Percentiles rank a stretch among this genome's conserved stretches.
Evolutionary conservation across 768 basidiomycete species (phyloP).

Genomic region (Rhodotorula diobovata): DNA sequence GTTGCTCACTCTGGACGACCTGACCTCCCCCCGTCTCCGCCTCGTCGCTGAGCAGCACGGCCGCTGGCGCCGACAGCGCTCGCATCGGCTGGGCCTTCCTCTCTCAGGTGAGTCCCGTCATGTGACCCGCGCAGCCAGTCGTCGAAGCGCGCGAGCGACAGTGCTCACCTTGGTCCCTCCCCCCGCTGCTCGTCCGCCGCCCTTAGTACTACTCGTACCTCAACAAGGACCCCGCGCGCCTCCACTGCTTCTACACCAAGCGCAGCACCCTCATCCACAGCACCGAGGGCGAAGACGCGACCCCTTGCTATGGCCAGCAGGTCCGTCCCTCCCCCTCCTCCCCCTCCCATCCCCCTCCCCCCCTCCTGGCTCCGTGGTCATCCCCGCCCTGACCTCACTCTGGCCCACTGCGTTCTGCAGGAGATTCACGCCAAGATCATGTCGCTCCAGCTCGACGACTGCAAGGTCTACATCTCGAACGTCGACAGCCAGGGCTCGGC

Average conservation of each 20-base stretch:
- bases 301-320: constrained; percentile 86
- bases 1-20: not conserved
- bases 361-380: too few species aligned
- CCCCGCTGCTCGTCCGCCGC: not conserved
- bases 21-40: not conserved
- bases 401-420: constrained; percentile 50
- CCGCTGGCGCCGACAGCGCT: constrained; percentile 20
- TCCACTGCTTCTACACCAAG: constrained; percentile 99
- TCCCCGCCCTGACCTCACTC: constrained; percentile 8
- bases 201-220: constrained; percentile 95
- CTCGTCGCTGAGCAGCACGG: not conserved
- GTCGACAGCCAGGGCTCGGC: constrained; percentile 96
- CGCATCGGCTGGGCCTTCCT: constrained; percentile 40
- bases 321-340: constrained; percentile 50
- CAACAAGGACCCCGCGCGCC: constrained; percentile 91
- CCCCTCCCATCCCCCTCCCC: too few species aligned
- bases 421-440: constrained; percentile 97
- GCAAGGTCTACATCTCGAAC: constrained; percentile 98
- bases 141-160: too few species aligned
- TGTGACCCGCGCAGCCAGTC: not conserved
- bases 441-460: constrained; percentile 86
- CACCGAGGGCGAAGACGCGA: constrained; percentile 89
- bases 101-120: constrained; percentile 17
- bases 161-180: not conserved
- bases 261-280: constrained; percentile 94